Evolutionary conservation across 2,329 filamentous ascomycete species (phyloP).

Genomic region (Pseudonectria buxi): DNA sequence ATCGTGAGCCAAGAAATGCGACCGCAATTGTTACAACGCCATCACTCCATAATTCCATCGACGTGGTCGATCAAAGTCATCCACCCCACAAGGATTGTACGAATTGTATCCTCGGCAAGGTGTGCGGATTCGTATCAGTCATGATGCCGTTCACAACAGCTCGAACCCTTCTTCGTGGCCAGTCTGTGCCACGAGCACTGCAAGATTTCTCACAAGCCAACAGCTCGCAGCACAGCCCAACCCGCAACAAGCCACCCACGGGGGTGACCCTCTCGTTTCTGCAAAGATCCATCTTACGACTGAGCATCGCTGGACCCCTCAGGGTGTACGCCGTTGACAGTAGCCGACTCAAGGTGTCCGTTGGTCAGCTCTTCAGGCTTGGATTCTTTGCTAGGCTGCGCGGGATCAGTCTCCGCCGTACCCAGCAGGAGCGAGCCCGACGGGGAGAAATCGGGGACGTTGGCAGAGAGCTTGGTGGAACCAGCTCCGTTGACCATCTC

Average conservation of each 20-base stretch:
- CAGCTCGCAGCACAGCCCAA: slow-evolving; percentile 2
- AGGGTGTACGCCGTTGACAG: slow-evolving; percentile 24
- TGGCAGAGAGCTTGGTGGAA: slow-evolving; percentile 30
- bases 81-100: slow-evolving; percentile 14
- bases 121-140: slow-evolving; percentile 9
- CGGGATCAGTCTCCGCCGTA: slow-evolving; percentile 9
- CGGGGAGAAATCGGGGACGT: slow-evolving; percentile 35
- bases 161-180: slow-evolving; percentile 5
- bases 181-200: slow-evolving; percentile 2
- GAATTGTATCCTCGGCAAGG: slow-evolving; percentile 9
- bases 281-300: slow-evolving; percentile 7
- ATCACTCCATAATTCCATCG: slow-evolving; percentile 8
- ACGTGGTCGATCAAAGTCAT: slow-evolving; percentile 6
- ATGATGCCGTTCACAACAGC: slow-evolving; percentile 3
- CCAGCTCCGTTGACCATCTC: slow-evolving; percentile 22
- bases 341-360: slow-evolving; percentile 14
- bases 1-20: slow-evolving; percentile 12
- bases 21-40: slow-evolving; percentile 13
- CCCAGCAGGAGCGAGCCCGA: slow-evolving; percentile 18
- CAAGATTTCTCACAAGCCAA: not conserved
- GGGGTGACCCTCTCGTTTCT: slow-evolving; percentile 4
- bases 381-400: not conserved
- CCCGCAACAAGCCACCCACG: slow-evolving; percentile 5
- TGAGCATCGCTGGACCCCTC: slow-evolving; percentile 9
- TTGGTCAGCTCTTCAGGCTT: slow-evolving; percentile 9